These are phyloP conservation scores for Coemansia pectinata DNA, from an alignment of 192 early-diverging fungal genomes.

Conservation along the genomic window DNA sequence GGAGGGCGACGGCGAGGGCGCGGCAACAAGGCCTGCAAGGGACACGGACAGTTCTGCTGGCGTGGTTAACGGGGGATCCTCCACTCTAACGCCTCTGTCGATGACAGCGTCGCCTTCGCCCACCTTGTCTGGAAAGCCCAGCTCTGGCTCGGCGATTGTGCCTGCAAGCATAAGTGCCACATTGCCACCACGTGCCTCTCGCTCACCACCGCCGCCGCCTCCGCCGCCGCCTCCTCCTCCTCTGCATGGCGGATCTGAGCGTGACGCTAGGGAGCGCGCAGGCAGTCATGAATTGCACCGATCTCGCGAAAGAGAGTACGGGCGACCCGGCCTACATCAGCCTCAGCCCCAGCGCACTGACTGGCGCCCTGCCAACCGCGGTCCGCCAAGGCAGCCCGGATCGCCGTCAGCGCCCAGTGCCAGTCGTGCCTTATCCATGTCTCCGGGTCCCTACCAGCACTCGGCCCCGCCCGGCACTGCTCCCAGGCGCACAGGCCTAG, in stretches of 20 bases:
- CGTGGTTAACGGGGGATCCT: background rate
- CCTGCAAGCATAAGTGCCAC: background rate
- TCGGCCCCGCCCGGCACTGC: background rate
- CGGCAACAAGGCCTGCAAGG: background rate
- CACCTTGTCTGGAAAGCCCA: background rate
- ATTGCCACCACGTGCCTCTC: slow-evolving; percentile 2
- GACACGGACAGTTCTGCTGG: background rate
- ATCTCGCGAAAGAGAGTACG: slow-evolving; percentile 12
- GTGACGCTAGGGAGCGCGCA: background rate
- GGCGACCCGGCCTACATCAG: background rate
- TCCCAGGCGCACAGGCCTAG: slow-evolving; percentile 12
- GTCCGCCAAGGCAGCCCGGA: slow-evolving; percentile 14
- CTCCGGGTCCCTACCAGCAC: slow-evolving; percentile 17
- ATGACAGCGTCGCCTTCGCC: background rate
- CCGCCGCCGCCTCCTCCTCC: slow-evolving; percentile 12
- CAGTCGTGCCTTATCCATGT: slow-evolving; percentile 10
- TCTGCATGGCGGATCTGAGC: background rate
- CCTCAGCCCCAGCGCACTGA: slow-evolving; percentile 26
- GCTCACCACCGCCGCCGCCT: slow-evolving; percentile 22
- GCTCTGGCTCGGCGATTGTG: background rate
- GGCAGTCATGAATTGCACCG: slow-evolving; percentile 8
- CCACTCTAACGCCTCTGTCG: background rate
- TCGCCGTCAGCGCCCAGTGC: slow-evolving; percentile 16
- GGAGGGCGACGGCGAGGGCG: slow-evolving; percentile 13
- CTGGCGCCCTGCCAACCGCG: slow-evolving; percentile 26